phyloP scores from a whole-genome alignment of 257 asterid genomes.

The Solanum verrucosum region DNA sequence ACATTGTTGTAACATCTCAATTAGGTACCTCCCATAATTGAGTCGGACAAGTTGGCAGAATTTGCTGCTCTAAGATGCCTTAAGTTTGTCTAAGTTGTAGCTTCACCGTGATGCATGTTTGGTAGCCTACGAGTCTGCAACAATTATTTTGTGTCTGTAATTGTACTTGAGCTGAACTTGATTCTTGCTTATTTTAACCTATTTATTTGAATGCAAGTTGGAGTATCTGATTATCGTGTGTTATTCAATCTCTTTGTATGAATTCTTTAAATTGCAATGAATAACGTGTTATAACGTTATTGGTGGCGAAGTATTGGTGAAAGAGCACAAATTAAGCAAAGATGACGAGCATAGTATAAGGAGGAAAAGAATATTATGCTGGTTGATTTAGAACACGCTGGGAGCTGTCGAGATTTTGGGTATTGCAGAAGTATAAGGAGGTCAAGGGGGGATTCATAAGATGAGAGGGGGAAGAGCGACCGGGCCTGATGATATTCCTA shows the following conservation, averaged over 20 bases:
- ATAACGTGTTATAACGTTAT: neutral
- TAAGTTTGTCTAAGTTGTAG: neutral
- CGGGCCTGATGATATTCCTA: neutral
- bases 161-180: neutral
- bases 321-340: neutral
- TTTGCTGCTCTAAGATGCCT: neutral
- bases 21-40: neutral
- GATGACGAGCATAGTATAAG: neutral
- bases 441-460: neutral
- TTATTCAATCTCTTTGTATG: neutral
- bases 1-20: neutral
- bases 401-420: neutral
- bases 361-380: neutral
- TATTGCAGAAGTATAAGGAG: neutral
- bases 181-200: neutral
- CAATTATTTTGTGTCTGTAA: neutral
- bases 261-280: neutral
- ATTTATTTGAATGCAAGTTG: neutral
- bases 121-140: neutral
- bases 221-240: neutral
- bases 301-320: neutral
- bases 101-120: neutral
- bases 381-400: neutral
- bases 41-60: neutral
- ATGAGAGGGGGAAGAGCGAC: neutral